phyloP scores from a whole-genome alignment of 2,329 filamentous ascomycete genomes.

The Colletotrichum brevisporum region DNA sequence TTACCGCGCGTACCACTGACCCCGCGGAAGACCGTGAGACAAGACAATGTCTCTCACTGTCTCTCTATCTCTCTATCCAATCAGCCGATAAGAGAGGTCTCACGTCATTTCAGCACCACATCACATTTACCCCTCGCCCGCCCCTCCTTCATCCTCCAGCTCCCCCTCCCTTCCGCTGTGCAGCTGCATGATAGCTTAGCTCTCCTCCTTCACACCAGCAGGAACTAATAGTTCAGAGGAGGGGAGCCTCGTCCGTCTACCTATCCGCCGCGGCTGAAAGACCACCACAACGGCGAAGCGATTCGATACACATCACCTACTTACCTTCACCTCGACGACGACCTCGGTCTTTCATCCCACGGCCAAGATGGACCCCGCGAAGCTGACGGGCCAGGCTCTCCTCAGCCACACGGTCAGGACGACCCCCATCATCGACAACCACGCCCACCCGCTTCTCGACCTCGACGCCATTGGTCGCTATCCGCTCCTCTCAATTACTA shows the following conservation, averaged over 20 bases:
- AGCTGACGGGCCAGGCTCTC: conserved; percentile 42
- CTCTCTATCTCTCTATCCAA: not conserved
- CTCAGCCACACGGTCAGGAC: conserved; percentile 59
- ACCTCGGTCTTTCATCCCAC: conserved; percentile 24
- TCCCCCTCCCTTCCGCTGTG: not conserved
- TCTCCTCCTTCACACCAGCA: not conserved
- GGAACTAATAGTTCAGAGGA: not conserved
- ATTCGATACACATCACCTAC: not conserved
- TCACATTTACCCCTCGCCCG: not conserved
- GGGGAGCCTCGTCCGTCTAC: conserved; percentile 18
- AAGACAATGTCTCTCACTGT: not conserved
- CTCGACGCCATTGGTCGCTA: conserved; percentile 61
- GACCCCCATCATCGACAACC: conserved; percentile 80
- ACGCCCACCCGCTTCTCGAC: conserved; percentile 78
- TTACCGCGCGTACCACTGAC: not conserved
- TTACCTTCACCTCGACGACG: not conserved
- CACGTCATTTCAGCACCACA: conserved; percentile 30
- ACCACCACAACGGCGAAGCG: not conserved
- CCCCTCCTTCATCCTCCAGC: conserved; percentile 10
- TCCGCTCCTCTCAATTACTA: conserved; percentile 72
- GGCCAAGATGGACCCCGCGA: conserved; percentile 39
- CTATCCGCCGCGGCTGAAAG: conserved; percentile 25
- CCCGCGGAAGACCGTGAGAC: conserved; percentile 16
- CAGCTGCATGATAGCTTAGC: not conserved
- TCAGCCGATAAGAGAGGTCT: conserved; percentile 32